Evolutionary conservation across 139 green algal genomes (phyloP), one percentile per base, ranked within the genome.

Genomic region (Ulvella scutata): DNA sequence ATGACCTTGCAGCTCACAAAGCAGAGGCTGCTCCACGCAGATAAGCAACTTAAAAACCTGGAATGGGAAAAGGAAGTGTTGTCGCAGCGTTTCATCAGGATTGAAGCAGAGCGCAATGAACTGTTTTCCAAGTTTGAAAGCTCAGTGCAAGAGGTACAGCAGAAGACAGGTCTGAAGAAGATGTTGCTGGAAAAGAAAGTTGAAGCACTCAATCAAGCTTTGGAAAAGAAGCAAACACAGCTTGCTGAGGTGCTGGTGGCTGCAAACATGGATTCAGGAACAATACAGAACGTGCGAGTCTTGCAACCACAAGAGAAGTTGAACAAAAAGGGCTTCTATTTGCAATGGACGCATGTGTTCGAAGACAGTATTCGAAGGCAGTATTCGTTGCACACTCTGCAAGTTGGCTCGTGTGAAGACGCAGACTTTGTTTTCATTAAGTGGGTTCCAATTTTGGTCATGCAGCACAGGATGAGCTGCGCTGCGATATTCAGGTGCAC

Each of bases 31-130:
- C 62, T 85, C 31, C 81, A 89, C 26, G 80, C 87, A 20, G 85
- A 96, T 80, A 91, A 91, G 82, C 84, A 89, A 77, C 74, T 87
- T 38, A 90, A 91, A 78, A 92, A 91, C 80, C 74, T 93, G 23
- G 91, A 96, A 59, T 95, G 89, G 91, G 90, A 96, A 79, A 84
- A 87, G 51, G 92, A 94, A 85, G 86, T 93, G 62, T 78, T 91
- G 72, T 78, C 83, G 76, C 92, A 96, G 81, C 81, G 87, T 23
- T 88, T 92, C 39, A 37, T 72, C 23, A 83, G 88, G 72, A 84
- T 92, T 35, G 67, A 88, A 76, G 28, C 38, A 23, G 88, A 95
- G 82, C 82, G 91, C 10, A 89, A 94, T 43, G 82, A 89, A 13
- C 83, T 96, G 73, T 91, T 91, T 79, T 62, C 80, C 35, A 84